Evolutionary conservation across 108 stramenopile genomes (phyloP).

Genomic region (Bacterosira constricta): DNA sequence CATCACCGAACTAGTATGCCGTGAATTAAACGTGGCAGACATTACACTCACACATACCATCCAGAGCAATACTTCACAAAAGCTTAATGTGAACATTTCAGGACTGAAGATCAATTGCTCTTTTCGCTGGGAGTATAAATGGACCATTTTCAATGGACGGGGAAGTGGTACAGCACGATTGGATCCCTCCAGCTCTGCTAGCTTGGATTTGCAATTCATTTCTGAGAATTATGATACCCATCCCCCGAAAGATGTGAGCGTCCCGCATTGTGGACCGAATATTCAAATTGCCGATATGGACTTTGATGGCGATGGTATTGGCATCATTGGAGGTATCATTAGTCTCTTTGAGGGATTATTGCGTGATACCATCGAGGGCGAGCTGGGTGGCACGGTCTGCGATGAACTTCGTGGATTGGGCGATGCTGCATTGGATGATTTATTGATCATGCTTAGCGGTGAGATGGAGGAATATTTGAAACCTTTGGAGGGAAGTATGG

Average conservation of each 20-base stretch:
- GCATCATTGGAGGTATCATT: slow-evolving; percentile 51
- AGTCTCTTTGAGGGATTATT: slow-evolving; percentile 57
- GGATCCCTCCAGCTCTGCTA: slow-evolving; percentile 28
- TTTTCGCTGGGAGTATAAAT: slow-evolving; percentile 44
- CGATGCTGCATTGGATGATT: not conserved
- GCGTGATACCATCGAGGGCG: slow-evolving; percentile 40
- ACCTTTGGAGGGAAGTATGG: not conserved
- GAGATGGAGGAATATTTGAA: not conserved
- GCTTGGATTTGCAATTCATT: slow-evolving; percentile 41
- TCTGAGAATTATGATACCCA: slow-evolving; percentile 38
- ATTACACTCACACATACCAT: slow-evolving; percentile 14
- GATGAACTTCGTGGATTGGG: slow-evolving; percentile 42
- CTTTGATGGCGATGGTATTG: slow-evolving; percentile 58
- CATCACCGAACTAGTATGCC: slow-evolving; percentile 36
- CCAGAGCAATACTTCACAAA: slow-evolving; percentile 13
- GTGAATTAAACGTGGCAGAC: slow-evolving; percentile 15
- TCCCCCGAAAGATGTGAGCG: slow-evolving; percentile 47
- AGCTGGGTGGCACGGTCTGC: slow-evolving; percentile 54
- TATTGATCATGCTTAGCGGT: not conserved
- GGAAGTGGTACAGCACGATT: slow-evolving; percentile 15
- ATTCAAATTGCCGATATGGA: slow-evolving; percentile 56
- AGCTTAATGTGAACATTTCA: slow-evolving; percentile 4
- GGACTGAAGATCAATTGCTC: slow-evolving; percentile 38
- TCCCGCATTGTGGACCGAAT: slow-evolving; percentile 45
- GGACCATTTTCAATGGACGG: slow-evolving; percentile 45